phyloP scores from a whole-genome alignment of 495 filamentous ascomycete species.

The Neurospora sp. region DNA sequence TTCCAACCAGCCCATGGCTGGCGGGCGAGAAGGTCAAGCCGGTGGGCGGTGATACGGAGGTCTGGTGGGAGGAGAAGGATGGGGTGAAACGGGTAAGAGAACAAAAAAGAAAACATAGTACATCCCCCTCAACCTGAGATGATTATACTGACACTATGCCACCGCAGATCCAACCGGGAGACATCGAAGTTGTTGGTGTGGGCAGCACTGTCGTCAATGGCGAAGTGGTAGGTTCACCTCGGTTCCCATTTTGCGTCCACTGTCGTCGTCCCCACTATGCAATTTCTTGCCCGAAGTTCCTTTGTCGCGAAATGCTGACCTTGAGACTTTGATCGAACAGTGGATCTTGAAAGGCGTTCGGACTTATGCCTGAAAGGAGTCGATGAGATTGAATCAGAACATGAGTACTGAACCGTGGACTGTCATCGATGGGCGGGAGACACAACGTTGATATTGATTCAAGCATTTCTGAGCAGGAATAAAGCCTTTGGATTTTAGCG shows the following conservation, averaged over 20 bases:
- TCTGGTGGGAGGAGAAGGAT: conserved; percentile 72
- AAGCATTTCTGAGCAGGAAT: neutral
- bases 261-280: neutral
- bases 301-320: neutral
- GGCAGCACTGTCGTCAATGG: conserved; percentile 72
- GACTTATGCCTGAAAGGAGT: conserved; percentile 40
- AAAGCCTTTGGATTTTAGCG: neutral
- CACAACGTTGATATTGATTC: neutral
- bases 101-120: conserved; percentile 14
- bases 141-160: neutral
- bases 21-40: conserved; percentile 64
- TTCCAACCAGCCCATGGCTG: conserved; percentile 69
- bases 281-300: neutral
- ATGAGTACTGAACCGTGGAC: neutral
- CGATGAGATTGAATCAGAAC: neutral
- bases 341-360: conserved; percentile 62
- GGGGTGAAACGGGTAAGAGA: conserved; percentile 56
- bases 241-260: neutral
- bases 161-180: conserved; percentile 64
- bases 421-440: neutral
- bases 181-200: conserved; percentile 62
- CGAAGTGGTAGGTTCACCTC: conserved; percentile 45
- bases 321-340: conserved; percentile 4
- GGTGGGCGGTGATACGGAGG: conserved; percentile 48
- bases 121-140: neutral